Evolutionary conservation across 805 yeast genomes (phyloP), one percentile per base, ranked within the genome.

Genomic region (Ogataea pilisensis): DNA sequence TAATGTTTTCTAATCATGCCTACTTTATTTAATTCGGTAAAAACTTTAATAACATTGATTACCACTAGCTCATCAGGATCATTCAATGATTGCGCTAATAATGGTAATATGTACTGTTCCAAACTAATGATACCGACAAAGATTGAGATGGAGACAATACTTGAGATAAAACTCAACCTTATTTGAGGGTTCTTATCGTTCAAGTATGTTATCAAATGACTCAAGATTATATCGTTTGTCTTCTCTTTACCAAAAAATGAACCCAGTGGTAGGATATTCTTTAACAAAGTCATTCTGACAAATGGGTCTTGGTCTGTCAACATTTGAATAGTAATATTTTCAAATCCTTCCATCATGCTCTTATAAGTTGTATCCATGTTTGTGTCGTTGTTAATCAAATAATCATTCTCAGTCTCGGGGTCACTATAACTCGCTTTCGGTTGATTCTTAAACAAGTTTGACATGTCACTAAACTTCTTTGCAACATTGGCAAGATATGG

Each of bases 191-290:
- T 79, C 41, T 78, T 72, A 55, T 90, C 96, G 60, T 93, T 93
- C 47, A 93, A 64, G 55, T 89, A 93, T 0, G 98, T 90, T 33
- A 93, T 90, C 41, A 90, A 66, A 65, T 93, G 98, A 34, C 96
- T 89, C 35, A 93, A 64, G 18, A 93, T 80, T 31, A 93, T 69
- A 57, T 93, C 98, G 55, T 86, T 90, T 0, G 96, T 84, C 50
- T 80, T 85, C 40, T 87, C 95, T 41, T 82, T 79, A 0, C 96
- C 96, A 56, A 93, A 81, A 43, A 84, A 85, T 8, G 80, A 70
- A 51, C 96, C 87, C 3, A 93, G 60, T 0, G 89, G 85, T 7
- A 84, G 66, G n/a, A 90, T 82, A 45, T 85, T 78, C 32, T 72
- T 65, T 35, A 93, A 66, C 8, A 93, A 62, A 0, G 93, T 73